Conservation (phyloP, 2,329 filamentous ascomycete species). For the Hirsutella thompsonii region DNA sequence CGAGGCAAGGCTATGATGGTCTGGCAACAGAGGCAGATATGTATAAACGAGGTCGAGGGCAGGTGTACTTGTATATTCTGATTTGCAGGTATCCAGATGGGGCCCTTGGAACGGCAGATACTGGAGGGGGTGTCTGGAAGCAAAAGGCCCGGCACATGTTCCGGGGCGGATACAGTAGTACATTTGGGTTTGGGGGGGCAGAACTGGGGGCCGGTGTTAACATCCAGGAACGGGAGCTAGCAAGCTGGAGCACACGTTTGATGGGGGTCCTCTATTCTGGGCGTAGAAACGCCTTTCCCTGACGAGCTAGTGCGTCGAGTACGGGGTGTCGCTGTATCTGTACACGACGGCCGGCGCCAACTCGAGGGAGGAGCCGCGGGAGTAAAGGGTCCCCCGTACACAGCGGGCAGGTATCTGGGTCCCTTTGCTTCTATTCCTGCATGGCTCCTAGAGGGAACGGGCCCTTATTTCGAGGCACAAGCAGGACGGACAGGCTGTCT, state of each 20-base stretch:
- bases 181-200: slow-evolving; percentile 11
- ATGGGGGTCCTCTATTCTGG: slow-evolving; percentile 2
- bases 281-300: neutral
- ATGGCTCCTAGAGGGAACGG: neutral
- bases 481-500: neutral
- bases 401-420: neutral
- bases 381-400: neutral
- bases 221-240: slow-evolving; percentile 25
- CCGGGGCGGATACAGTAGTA: slow-evolving; percentile 28
- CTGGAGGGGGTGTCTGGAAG: slow-evolving; percentile 31
- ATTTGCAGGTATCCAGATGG: slow-evolving; percentile 23
- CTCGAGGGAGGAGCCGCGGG: too few relatives aligned
- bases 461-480: neutral
- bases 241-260: slow-evolving; percentile 8
- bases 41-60: slow-evolving; percentile 4
- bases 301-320: neutral
- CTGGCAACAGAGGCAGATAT: slow-evolving; percentile 3
- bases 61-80: slow-evolving; percentile 25
- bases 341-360: too few relatives aligned
- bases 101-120: slow-evolving; percentile 29
- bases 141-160: slow-evolving; percentile 35
- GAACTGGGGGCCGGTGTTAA: slow-evolving; percentile 18
- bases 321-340: neutral
- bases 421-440: neutral
- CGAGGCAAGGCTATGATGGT: slow-evolving; percentile 2